phyloP scores from a whole-genome alignment of 2,329 filamentous ascomycete species.

The Raffaelea arxii region DNA sequence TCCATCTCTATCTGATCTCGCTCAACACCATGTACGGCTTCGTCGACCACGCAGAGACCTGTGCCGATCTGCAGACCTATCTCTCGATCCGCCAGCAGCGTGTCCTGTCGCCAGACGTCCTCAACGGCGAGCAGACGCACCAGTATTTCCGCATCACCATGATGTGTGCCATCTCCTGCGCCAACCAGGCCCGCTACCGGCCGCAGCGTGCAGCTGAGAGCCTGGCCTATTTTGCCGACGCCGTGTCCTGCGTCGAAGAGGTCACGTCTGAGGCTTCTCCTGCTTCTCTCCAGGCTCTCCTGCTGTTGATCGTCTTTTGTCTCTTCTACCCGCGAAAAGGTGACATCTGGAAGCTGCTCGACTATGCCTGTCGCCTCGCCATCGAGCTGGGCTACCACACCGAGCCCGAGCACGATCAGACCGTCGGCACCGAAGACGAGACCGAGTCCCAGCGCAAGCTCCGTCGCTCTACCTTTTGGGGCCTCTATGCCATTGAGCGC shows the following conservation, averaged over 20 bases:
- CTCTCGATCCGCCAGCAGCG: constrained; percentile 11
- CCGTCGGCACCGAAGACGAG: background rate
- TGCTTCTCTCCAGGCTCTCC: constrained; percentile 10
- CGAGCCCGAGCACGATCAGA: constrained; percentile 14
- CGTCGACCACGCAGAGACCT: constrained; percentile 16
- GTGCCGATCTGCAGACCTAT: constrained; percentile 14
- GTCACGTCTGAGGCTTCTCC: constrained; percentile 12
- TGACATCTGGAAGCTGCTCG: constrained; percentile 13
- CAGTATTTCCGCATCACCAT: constrained; percentile 22
- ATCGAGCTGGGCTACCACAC: constrained; percentile 24
- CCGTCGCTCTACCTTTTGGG: constrained; percentile 21
- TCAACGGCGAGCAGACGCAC: constrained; percentile 17
- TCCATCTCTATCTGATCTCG: constrained; percentile 18
- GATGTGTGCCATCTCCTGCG: constrained; percentile 22
- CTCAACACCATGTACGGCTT: constrained; percentile 20
- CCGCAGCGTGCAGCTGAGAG: constrained; percentile 11
- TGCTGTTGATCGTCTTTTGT: constrained; percentile 11
- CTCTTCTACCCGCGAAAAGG: constrained; percentile 12
- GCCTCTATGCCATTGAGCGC: constrained; percentile 24
- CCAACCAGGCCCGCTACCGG: constrained; percentile 18
- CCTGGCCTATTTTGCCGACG: constrained; percentile 9
- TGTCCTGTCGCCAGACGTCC: background rate
- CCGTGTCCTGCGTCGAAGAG: constrained; percentile 10
- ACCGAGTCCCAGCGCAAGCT: constrained; percentile 6
- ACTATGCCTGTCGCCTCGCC: constrained; percentile 12